A percentile compares a stretch with the other conserved stretches of the same genome.
Evolutionary conservation across 2,329 filamentous ascomycete species (phyloP).

Genomic region (Fragosphaeria purpurea): DNA sequence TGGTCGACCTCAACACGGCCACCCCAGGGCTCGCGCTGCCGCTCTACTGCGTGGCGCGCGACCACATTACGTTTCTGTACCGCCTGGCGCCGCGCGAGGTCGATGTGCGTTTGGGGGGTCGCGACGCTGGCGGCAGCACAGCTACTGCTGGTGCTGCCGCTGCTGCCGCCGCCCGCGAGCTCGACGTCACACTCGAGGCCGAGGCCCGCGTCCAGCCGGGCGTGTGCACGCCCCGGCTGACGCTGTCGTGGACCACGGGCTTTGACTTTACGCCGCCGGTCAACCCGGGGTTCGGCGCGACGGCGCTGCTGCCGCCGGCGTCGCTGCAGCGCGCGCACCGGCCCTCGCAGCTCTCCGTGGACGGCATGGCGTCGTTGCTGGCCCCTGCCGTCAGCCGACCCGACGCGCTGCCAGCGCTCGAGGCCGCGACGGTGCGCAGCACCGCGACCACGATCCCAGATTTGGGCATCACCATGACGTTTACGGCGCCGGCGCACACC

Average conservation of each 20-base stretch:
- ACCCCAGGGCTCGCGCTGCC: conserved; percentile 41
- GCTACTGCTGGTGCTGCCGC: neutral
- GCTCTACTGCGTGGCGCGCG: conserved; percentile 55
- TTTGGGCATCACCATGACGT: conserved; percentile 66
- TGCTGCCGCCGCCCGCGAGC: conserved; percentile 28
- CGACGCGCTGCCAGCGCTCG: conserved; percentile 49
- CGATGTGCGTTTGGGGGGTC: conserved; percentile 23
- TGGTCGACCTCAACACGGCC: conserved; percentile 43
- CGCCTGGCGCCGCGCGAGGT: conserved; percentile 45
- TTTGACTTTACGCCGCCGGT: conserved; percentile 60
- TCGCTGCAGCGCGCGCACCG: conserved; percentile 52
- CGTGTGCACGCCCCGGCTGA: conserved; percentile 49
- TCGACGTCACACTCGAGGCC: conserved; percentile 53
- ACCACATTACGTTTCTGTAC: conserved; percentile 68
- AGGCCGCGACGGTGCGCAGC: conserved; percentile 37
- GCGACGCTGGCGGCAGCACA: neutral
- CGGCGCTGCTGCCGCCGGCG: conserved; percentile 35
- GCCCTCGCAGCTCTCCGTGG: conserved; percentile 55
- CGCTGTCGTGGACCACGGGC: conserved; percentile 57
- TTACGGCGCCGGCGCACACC: conserved; percentile 48
- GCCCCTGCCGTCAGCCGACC: conserved; percentile 48
- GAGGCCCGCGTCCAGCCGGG: conserved; percentile 45
- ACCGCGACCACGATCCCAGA: conserved; percentile 41
- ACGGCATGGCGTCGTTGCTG: conserved; percentile 44
- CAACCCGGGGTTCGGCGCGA: conserved; percentile 52